Percentiles rank a stretch among this genome's conserved stretches.
phyloP scores from a whole-genome alignment of 1,284 basidiomycete genomes.

The Phenoliferia sp. region DNA sequence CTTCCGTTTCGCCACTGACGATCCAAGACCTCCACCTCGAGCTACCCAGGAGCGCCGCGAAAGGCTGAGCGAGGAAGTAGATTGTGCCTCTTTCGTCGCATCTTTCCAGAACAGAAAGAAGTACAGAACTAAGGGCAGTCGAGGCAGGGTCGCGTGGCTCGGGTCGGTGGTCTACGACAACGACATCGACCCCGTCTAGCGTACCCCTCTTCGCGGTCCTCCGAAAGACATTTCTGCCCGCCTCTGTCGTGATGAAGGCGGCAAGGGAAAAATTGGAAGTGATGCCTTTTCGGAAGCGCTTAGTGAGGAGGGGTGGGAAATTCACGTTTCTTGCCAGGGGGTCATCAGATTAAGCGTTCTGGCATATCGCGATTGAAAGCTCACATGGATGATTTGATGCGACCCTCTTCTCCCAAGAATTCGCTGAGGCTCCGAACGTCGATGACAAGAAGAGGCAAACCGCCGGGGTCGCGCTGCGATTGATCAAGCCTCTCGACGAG shows the following conservation, averaged over 20 bases:
- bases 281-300: constrained; percentile 33
- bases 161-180: constrained; percentile 16
- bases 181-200: constrained; percentile 10
- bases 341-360: not conserved
- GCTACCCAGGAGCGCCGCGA: not conserved
- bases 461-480: not conserved
- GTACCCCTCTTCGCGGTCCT: not conserved
- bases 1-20: constrained; percentile 9
- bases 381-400: not conserved
- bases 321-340: constrained; percentile 27
- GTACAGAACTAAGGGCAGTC: constrained; percentile 5
- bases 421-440: not conserved
- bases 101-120: constrained; percentile 21
- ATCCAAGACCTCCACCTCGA: constrained; percentile 3
- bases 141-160: not conserved
- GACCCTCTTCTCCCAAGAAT: not conserved
- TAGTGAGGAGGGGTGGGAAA: constrained; percentile 35
- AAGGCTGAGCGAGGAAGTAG: not conserved
- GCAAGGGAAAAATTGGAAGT: constrained; percentile 28
- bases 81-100: not conserved
- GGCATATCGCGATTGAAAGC: not conserved
- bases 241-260: constrained; percentile 34
- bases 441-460: not conserved
- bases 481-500: not conserved
- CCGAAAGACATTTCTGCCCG: constrained; percentile 22